A percentile compares a stretch with the other conserved stretches of the same genome.
These are phyloP conservation scores for Heritiera fomes DNA, from an alignment of 345 rosid genomes.

Conservation along the genomic window DNA sequence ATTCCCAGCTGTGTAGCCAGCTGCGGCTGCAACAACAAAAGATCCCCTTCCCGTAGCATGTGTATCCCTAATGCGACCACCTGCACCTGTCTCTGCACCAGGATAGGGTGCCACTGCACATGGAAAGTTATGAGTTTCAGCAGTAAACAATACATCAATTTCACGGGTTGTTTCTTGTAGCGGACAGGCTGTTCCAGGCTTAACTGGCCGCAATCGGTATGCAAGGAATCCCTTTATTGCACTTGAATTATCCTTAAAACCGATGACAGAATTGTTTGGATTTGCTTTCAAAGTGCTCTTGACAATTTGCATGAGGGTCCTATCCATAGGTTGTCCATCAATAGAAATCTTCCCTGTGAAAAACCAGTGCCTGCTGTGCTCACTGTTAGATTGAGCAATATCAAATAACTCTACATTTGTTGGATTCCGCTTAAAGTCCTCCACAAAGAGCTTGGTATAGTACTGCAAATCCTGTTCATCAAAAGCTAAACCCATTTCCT, in stretches of 20 bases:
- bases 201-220: conserved; percentile 63
- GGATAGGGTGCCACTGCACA: conserved; percentile 99
- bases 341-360: conserved; percentile 83
- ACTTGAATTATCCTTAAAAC: conserved; percentile 93
- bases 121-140: conserved; percentile 96
- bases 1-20: conserved; percentile 93
- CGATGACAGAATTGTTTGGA: conserved; percentile 81
- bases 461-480: conserved; percentile 95
- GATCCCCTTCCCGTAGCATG: conserved; percentile 99
- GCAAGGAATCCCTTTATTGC: conserved; percentile 86
- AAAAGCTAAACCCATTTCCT: conserved; percentile 88
- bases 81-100: conserved; percentile 97
- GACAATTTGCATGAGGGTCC: conserved; percentile 91
- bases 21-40: conserved; percentile 77
- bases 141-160: conserved; percentile 86
- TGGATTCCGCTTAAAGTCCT: conserved; percentile 77
- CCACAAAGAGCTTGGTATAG: conserved; percentile 69
- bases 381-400: conserved; percentile 94
- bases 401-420: conserved; percentile 90
- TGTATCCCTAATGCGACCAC: conserved; percentile 94
- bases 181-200: conserved; percentile 70
- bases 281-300: conserved; percentile 88
- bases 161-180: conserved; percentile 46
- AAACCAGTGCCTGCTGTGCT: conserved; percentile 97
- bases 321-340: conserved; percentile 78